Base-by-base conservation (phyloP, 1,284 basidiomycete genomes). In the Irpex sp. region DNA sequence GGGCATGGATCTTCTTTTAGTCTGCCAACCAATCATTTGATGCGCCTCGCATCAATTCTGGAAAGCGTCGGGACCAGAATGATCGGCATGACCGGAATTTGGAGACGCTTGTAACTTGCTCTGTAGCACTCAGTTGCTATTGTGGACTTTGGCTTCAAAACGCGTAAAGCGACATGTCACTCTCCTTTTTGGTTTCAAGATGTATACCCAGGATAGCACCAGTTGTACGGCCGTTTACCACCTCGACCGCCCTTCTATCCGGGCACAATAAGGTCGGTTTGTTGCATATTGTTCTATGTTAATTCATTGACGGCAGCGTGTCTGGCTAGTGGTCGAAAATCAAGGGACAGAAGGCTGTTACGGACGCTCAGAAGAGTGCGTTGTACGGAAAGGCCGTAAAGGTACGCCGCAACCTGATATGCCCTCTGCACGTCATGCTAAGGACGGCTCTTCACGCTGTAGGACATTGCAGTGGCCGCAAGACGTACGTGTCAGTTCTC, bases 291-390 rank as follows among this genome's bases (percentile, higher is more conserved):
- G n/a, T n/a, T 16, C 16, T 10, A 14, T 3, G 9, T 1, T 10
- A 57, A 48, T 45, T 12, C 21, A 39, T 58, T 19, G 52, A 45
- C 37, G 35, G 28, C 4, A 51, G 28, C 16, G 18, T 60, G 28
- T 33, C 28, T 33, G 28, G 28, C 16, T 61, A 91, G 87, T 94
- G 92, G 92, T 91, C 91, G 2, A 94, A 94, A 79, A 94, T 94
- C 72, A 88, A 91, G 71, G 84, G 91, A 63, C 83, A 82, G 68
- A 94, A 94, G 69, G 91, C 89, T 10, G 78, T 80, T 2, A 87
- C 82, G 58, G 92, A 94, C 70, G 78, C 79, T 3, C 82, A 85
- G 68, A 87, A 85, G 70, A 83, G 87, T 54, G 76, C 77, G 37
- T 62, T 87, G 10, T 90, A 85, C 60, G 79, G 82, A 48, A 84